Evolutionary conservation across 495 filamentous ascomycete genomes (phyloP).

Genomic region (Daldinia bambusicola): DNA sequence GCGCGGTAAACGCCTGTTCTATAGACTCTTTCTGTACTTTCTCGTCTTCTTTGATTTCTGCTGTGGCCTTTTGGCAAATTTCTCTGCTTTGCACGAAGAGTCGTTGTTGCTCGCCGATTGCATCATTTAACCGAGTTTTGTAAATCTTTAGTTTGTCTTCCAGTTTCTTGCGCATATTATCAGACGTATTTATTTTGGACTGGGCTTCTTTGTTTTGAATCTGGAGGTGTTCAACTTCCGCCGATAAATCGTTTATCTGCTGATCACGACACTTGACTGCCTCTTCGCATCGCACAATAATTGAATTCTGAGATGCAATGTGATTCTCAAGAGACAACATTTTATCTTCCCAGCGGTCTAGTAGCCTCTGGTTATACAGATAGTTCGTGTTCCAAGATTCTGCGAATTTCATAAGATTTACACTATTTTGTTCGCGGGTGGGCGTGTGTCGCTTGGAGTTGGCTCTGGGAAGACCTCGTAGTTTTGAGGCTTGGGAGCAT

Average conservation of each 20-base stretch:
- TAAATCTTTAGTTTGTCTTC: constrained; percentile 48
- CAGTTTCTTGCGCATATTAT: constrained; percentile 34
- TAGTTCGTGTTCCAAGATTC: constrained; percentile 40
- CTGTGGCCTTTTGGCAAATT: constrained; percentile 43
- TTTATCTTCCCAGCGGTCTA: constrained; percentile 42
- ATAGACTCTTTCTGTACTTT: constrained; percentile 27
- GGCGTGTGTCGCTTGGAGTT: constrained; percentile 12
- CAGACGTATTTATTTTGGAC: constrained; percentile 35
- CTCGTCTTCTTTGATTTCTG: constrained; percentile 41
- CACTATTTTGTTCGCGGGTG: constrained; percentile 22
- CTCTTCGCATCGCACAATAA: constrained; percentile 37
- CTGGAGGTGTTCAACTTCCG: constrained; percentile 33
- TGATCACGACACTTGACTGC: constrained; percentile 34
- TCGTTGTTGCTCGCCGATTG: constrained; percentile 54
- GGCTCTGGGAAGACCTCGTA: constrained; percentile 19
- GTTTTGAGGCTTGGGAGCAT: constrained; percentile 40
- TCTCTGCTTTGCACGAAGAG: constrained; percentile 48
- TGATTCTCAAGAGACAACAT: constrained; percentile 36
- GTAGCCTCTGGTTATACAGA: constrained; percentile 32
- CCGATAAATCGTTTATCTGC: constrained; percentile 42
- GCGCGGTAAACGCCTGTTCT: constrained; percentile 42
- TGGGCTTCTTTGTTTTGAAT: constrained; percentile 40
- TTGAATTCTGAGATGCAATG: constrained; percentile 34
- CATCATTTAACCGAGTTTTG: constrained; percentile 49
- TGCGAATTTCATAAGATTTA: constrained; percentile 29